These are phyloP conservation scores for Alternaria gaisen DNA, from an alignment of 2,329 filamentous ascomycete species.

Conservation along the genomic window DNA sequence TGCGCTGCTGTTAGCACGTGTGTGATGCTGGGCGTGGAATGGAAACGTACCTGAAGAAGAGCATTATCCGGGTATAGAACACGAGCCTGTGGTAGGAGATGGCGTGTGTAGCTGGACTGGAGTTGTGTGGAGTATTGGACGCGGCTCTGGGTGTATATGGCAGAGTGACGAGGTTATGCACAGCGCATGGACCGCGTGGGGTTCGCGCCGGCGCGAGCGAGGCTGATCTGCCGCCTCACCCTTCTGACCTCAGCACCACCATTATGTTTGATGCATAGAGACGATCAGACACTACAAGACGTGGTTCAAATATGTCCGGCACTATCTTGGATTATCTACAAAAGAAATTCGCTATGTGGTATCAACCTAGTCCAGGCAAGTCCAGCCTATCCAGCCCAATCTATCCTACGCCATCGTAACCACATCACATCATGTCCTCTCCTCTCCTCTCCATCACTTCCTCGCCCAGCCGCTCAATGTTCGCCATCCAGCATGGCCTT, in stretches of 20 bases:
- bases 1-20: conserved; percentile 5
- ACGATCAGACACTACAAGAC: background rate
- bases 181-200: conserved; percentile 34
- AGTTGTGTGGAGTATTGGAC: conserved; percentile 11
- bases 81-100: background rate
- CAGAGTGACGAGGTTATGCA: conserved; percentile 15
- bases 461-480: conserved; percentile 63
- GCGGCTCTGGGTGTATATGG: conserved; percentile 6
- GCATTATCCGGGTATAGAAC: conserved; percentile 46
- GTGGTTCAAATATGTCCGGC: conserved; percentile 6
- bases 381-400: conserved; percentile 6
- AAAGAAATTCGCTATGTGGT: conserved; percentile 41
- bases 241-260: background rate
- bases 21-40: background rate
- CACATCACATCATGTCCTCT: conserved; percentile 3
- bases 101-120: background rate
- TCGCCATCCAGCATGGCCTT: conserved; percentile 66
- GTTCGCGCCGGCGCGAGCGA: conserved; percentile 17
- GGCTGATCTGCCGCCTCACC: conserved; percentile 32
- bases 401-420: conserved; percentile 6
- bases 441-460: conserved; percentile 37
- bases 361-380: conserved; percentile 35
- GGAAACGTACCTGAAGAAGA: conserved; percentile 61
- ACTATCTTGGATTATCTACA: conserved; percentile 31
- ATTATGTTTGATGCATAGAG: background rate